These are phyloP conservation scores for Aureoboletus auriporus DNA, from an alignment of 768 basidiomycete genomes.

Conservation along the genomic window DNA sequence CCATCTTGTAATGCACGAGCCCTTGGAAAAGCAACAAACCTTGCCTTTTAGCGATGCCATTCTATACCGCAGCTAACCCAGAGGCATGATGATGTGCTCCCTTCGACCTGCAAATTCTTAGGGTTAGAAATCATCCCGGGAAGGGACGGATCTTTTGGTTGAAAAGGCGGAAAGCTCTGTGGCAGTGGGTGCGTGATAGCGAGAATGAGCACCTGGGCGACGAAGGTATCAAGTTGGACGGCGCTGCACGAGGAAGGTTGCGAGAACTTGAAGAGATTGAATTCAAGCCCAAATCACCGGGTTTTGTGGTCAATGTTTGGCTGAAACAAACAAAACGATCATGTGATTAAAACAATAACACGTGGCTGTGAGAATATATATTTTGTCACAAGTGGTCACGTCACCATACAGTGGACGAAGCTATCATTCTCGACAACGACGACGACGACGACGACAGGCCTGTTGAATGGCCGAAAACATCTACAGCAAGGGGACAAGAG, in stretches of 20 bases:
- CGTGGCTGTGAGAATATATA: slow-evolving; percentile 15
- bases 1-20: slow-evolving; percentile 10
- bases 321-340: slow-evolving; percentile 15
- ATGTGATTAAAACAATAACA: slow-evolving; percentile 1
- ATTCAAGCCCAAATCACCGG: neutral
- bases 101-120: slow-evolving; percentile 40
- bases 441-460: slow-evolving; percentile 23
- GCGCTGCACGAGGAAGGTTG: slow-evolving; percentile 11
- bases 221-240: slow-evolving; percentile 31
- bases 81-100: slow-evolving; percentile 26
- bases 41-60: slow-evolving; percentile 17
- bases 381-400: slow-evolving; percentile 21
- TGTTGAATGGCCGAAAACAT: slow-evolving; percentile 90
- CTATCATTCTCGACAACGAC: slow-evolving; percentile 15
- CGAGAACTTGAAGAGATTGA: neutral
- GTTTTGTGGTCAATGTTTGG: slow-evolving; percentile 22
- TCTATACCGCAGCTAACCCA: slow-evolving; percentile 19
- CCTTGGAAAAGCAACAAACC: slow-evolving; percentile 3
- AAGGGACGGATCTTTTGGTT: slow-evolving; percentile 52
- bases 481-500: slow-evolving; percentile 85
- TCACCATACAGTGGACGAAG: slow-evolving; percentile 10
- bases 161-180: slow-evolving; percentile 29
- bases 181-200: slow-evolving; percentile 25
- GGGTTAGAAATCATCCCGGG: slow-evolving; percentile 57
- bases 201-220: slow-evolving; percentile 46